These are phyloP conservation scores for Haemoproteus tartakovskyi DNA, from an alignment of 169 alveolate species.

Conservation along the genomic window DNA sequence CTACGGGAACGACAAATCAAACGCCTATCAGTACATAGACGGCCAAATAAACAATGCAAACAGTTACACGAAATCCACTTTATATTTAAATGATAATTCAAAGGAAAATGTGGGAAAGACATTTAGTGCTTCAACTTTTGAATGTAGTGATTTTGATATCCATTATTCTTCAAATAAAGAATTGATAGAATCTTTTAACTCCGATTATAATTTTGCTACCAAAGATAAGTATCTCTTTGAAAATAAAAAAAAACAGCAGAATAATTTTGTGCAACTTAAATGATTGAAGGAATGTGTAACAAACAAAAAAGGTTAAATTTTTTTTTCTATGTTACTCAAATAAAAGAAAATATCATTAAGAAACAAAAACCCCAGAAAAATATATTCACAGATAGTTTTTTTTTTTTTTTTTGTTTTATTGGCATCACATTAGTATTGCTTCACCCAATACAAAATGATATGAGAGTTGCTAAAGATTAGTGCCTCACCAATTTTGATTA, in stretches of 20 bases:
- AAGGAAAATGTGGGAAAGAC: conserved; percentile 11
- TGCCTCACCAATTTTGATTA: too few relatives aligned
- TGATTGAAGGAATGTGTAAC: too few relatives aligned
- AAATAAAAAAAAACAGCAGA: conserved; percentile 2
- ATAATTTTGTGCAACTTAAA: too few relatives aligned
- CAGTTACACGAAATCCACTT: not conserved
- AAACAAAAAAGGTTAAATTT: too few relatives aligned
- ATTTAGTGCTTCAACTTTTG: conserved; percentile 30
- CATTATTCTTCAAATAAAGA: conserved; percentile 38
- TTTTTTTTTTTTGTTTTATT: too few relatives aligned
- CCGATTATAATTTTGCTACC: conserved; percentile 14
- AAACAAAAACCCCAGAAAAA: too few relatives aligned
- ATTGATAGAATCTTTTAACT: conserved; percentile 19
- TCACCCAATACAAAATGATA: too few relatives aligned
- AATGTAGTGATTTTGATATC: conserved; percentile 23
- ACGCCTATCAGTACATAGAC: not conserved
- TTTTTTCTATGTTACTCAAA: too few relatives aligned
- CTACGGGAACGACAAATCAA: not conserved
- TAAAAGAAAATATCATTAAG: too few relatives aligned
- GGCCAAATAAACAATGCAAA: conserved; percentile 1
- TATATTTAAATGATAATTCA: conserved; percentile 2
- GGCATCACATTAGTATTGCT: too few relatives aligned
- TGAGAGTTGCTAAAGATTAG: too few relatives aligned
- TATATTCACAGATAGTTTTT: too few relatives aligned
- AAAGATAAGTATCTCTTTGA: not conserved